Evolutionary conservation across 768 basidiomycete genomes (phyloP).

Genomic region (Lentinula guzmanii): DNA sequence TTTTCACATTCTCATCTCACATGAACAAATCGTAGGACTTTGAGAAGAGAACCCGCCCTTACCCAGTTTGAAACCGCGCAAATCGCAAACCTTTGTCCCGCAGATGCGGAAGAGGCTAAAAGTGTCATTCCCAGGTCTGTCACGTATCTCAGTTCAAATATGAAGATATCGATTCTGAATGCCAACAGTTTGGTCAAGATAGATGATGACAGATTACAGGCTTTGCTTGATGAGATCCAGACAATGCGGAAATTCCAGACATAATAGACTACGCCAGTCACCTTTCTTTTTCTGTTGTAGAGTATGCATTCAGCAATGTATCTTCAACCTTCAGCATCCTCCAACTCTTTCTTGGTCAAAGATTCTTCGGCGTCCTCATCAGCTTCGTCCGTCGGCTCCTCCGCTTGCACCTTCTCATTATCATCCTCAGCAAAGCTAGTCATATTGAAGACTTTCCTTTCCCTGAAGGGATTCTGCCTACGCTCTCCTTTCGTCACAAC

Average conservation of each 20-base stretch:
- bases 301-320: conserved; percentile 2
- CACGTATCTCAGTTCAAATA: not conserved
- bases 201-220: conserved; percentile 82
- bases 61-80: conserved; percentile 92
- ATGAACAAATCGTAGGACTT: conserved; percentile 41
- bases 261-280: conserved; percentile 22
- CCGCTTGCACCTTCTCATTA: conserved; percentile 21
- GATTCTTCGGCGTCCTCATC: conserved; percentile 23
- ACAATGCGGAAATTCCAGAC: conserved; percentile 88
- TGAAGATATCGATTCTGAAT: not conserved
- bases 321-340: conserved; percentile 47
- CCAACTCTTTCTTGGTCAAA: conserved; percentile 36
- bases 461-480: conserved; percentile 58
- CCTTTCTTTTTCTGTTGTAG: conserved; percentile 5
- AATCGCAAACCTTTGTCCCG: conserved; percentile 87
- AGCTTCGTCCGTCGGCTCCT: conserved; percentile 19
- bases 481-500: conserved; percentile 56
- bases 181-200: conserved; percentile 69
- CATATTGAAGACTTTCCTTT: conserved; percentile 62
- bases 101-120: conserved; percentile 85
- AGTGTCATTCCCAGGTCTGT: conserved; percentile 81
- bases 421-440: conserved; percentile 42
- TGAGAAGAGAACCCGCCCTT: conserved; percentile 71
- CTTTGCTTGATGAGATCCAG: conserved; percentile 80
- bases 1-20: not conserved